Base-by-base conservation (phyloP, 495 filamentous ascomycete genomes). In the Aspergillus sparsus region DNA sequence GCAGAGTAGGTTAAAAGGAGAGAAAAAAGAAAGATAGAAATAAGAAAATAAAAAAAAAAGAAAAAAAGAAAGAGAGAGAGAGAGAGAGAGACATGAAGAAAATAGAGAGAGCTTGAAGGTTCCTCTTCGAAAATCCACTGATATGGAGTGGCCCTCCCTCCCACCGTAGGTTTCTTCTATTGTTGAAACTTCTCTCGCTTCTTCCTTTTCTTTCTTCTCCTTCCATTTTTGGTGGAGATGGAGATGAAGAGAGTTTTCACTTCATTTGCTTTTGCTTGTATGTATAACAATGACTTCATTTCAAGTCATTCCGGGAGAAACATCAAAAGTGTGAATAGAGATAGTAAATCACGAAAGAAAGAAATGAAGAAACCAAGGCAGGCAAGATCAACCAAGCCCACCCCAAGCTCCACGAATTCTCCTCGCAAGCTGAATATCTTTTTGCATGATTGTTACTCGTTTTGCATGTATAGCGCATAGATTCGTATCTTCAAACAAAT, bases 361-460 rank as follows among this genome's bases (percentile, higher is more conserved):
- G 32, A 47, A 32, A 34, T 41, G 41, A 58, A 64, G 16, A n/a
- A 11, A 52, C 21, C 21, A 11, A 16, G 31, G 34, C 27, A 7
- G 6, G 15, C 5, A 10, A 16, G 34, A 52, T 72, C 69, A 86
- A 12, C 85, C 85, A 47, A 87, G 64, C 5, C 86, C 86, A 31
- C 81, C 85, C 86, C 86, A 88, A 31, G 79, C 83, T 1, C 86
- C 86, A 32, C 92, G 82, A 78, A 96, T 95, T 66, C 92, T 78
- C 63, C 92, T 80, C 37, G 92, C 92, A 50, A 97, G 80, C 70
- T 96, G 92, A 46, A 97, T 93, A 73, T 97, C 92, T 73, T 94
- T 95, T 70, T 96, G 92, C 92, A 96, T 96, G 64, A 98, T 96
- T 2, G 93, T 98, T 7, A 98, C 93, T 33, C 93, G 82, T 78